Base-by-base conservation (phyloP, 108 stramenopile genomes). In the Nitzschia sp. region DNA sequence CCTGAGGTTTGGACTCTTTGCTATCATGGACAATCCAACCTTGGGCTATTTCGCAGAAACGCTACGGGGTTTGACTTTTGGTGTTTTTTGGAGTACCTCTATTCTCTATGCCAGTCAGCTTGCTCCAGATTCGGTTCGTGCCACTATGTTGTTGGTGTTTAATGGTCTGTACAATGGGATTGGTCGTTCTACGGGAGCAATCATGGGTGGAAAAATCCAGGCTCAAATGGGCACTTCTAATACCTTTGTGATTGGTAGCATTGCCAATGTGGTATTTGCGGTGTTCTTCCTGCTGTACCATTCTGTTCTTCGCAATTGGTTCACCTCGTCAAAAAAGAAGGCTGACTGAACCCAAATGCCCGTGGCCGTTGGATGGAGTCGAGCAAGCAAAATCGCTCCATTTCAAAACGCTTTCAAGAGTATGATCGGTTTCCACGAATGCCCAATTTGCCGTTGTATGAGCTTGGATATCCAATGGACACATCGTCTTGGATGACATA, bases 41-140 rank as follows among this genome's bases (percentile, higher is more conserved):
- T 87, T 91, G 60, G 95, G 83, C 1, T 76, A 96, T 57, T 89
- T 93, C 11, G 95, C 95, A 6, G 97, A 98, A 73, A 81, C 85
- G 7, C 69, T 96, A 21, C 77, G 97, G 38, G 97, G 97, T 0
- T 56, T 90, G 14, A 95, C 95, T 2, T 98, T 96, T 83, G 97
- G 94, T 37, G 64, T 79, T 8, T 92, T 98, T 69, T 98, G 97
- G 97, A 81, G 82, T 22, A 81, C 94, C 7, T 84, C 89, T 14
- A 98, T 94, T 22, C 85, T 89, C 62, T 94, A 96, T 70, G 92
- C 95, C 7, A 89, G 91, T 70, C 77, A 77, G 20, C 89, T 98
- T 51, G 81, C 86, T 46, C 95, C 97, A 8, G 80, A 86, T 20
- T 91, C 91, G 14, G 48, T 65, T 26, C 68, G 55, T 41, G 50